Conservation (phyloP, 495 filamentous ascomycete species). For the Cryomyces minteri region DNA sequence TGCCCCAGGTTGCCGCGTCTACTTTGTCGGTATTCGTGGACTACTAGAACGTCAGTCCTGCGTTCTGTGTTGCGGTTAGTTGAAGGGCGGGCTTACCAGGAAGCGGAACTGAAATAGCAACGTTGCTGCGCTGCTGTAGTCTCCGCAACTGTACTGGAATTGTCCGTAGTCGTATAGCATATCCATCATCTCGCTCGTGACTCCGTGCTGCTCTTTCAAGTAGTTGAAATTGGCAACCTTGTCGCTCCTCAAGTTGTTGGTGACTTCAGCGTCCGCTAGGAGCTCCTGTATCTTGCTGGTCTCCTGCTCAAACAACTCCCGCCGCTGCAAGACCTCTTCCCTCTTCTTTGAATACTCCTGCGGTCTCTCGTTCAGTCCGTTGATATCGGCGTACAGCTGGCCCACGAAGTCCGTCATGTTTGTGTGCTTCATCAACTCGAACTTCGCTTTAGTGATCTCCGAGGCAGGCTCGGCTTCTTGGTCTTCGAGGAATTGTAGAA, state of each 20-base stretch:
- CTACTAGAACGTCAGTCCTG: slow-evolving; percentile 5
- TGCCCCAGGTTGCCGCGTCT: slow-evolving; percentile 85
- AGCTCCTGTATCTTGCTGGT: slow-evolving; percentile 71
- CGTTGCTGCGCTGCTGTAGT: slow-evolving; percentile 73
- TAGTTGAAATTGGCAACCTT: slow-evolving; percentile 95
- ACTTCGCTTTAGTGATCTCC: slow-evolving; percentile 67
- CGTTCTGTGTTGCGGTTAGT: background rate
- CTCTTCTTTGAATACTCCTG: slow-evolving; percentile 73
- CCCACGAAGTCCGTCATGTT: slow-evolving; percentile 98
- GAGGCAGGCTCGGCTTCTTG: slow-evolving; percentile 38
- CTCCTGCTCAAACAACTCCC: slow-evolving; percentile 67
- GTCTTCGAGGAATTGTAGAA: slow-evolving; percentile 61
- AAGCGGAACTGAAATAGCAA: slow-evolving; percentile 91
- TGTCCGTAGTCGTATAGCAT: slow-evolving; percentile 84
- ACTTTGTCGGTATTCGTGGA: slow-evolving; percentile 97
- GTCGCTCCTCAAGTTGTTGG: slow-evolving; percentile 75
- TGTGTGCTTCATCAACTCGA: slow-evolving; percentile 79
- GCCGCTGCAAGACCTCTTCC: slow-evolving; percentile 66
- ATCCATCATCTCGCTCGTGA: slow-evolving; percentile 88
- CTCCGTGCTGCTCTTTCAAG: slow-evolving; percentile 82
- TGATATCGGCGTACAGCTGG: slow-evolving; percentile 68
- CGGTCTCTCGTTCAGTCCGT: slow-evolving; percentile 58
- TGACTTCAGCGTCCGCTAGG: slow-evolving; percentile 68
- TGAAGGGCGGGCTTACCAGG: slow-evolving; percentile 25
- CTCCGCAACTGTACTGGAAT: slow-evolving; percentile 92